Conservation (phyloP, 2,329 filamentous ascomycete species). For the Hypomyces rosellus region DNA sequence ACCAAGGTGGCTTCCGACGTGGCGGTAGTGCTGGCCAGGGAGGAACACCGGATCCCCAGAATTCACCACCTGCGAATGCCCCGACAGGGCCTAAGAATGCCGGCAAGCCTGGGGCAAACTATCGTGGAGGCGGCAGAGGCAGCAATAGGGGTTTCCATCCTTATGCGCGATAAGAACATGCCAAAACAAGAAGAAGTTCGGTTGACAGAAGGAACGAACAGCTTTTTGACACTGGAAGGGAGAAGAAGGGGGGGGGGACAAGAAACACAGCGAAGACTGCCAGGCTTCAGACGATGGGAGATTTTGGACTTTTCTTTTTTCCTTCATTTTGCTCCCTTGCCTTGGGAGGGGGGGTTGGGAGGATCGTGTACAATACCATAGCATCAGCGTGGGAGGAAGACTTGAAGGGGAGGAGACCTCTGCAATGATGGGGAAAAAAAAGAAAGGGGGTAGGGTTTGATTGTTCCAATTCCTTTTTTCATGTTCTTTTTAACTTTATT, state of each 20-base stretch:
- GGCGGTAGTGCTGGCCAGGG: conserved; percentile 37
- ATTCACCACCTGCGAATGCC: conserved; percentile 51
- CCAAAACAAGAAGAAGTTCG: neutral
- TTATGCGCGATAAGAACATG: conserved; percentile 43
- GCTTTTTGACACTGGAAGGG: neutral
- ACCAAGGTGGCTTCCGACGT: conserved; percentile 35
- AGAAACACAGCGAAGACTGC: neutral
- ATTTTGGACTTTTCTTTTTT: too few relatives aligned
- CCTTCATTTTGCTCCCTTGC: too few relatives aligned
- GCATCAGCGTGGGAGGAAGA: neutral
- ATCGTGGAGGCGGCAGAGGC: conserved; percentile 80
- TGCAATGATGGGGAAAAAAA: too few relatives aligned
- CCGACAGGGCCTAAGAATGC: conserved; percentile 96
- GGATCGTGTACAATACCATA: neutral
- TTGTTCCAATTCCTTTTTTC: too few relatives aligned
- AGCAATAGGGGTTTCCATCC: conserved; percentile 73
- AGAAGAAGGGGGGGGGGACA: neutral
- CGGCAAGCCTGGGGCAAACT: conserved; percentile 84
- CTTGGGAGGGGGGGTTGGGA: neutral
- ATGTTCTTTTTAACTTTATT: too few relatives aligned
- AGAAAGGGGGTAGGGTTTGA: too few relatives aligned
- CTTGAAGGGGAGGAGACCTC: neutral
- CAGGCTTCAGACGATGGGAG: too few relatives aligned
- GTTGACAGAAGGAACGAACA: neutral
- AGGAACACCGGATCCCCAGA: conserved; percentile 35